phyloP scores from a whole-genome alignment of 768 basidiomycete species.

The Russula sp. region DNA sequence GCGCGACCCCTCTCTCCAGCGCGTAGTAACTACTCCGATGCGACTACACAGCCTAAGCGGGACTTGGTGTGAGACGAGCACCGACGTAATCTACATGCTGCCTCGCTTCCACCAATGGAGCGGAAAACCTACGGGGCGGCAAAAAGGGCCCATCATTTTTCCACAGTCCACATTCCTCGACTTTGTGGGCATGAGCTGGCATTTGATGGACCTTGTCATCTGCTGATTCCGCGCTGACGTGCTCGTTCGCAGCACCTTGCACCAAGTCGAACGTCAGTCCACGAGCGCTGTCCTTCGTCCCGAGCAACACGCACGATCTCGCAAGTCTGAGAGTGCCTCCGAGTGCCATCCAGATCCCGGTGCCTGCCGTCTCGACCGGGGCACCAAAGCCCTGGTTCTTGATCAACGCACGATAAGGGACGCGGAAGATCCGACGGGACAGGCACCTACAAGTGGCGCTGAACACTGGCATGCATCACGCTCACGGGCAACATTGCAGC shows the following conservation, averaged over 20 bases:
- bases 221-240: not conserved
- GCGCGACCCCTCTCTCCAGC: not conserved
- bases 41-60: not conserved
- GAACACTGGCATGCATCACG: too few relatives aligned
- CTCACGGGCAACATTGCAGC: not conserved
- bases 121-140: not conserved
- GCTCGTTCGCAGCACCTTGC: not conserved
- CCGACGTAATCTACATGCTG: not conserved
- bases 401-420: not conserved
- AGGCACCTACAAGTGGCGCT: not conserved
- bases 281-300: not conserved
- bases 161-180: not conserved
- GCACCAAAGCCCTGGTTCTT: not conserved
- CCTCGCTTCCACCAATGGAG: not conserved
- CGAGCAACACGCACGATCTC: not conserved
- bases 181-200: not conserved
- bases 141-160: not conserved
- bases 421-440: not conserved
- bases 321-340: too few relatives aligned
- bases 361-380: not conserved
- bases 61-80: constrained; percentile 5
- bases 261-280: not conserved
- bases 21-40: constrained; percentile 9
- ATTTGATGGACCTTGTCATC: not conserved
- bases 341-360: not conserved